Percentiles rank a stretch among this genome's conserved stretches.
Conservation (phyloP, 805 yeast genomes). For the Debaryomyces castellii region DNA sequence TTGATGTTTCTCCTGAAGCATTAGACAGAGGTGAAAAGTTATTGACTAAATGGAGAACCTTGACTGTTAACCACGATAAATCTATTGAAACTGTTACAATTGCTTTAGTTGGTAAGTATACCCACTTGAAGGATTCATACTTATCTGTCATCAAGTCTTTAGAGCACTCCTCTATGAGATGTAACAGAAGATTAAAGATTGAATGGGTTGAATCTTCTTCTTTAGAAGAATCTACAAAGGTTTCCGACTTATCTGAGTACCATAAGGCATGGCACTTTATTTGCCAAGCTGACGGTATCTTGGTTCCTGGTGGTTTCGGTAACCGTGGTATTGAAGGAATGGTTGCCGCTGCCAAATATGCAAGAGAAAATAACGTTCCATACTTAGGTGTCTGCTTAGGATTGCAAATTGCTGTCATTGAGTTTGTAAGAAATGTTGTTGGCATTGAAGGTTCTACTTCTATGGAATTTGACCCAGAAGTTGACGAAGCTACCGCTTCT, state of each 20-base stretch:
- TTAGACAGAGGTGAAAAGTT: constrained; percentile 64
- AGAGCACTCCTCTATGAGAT: constrained; percentile 92
- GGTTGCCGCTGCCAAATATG: constrained; percentile 96
- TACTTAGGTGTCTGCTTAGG: constrained; percentile 97
- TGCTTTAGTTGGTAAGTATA: constrained; percentile 97
- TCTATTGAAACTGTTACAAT: constrained; percentile 86
- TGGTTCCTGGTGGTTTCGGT: constrained; percentile 99
- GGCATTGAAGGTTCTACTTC: constrained; percentile 71
- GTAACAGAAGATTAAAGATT: constrained; percentile 79
- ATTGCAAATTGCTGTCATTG: constrained; percentile 94
- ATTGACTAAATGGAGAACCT: constrained; percentile 72
- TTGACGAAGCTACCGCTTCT: constrained; percentile 62
- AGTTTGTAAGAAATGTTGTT: constrained; percentile 78
- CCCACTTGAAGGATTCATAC: constrained; percentile 92
- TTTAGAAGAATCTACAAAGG: constrained; percentile 72
- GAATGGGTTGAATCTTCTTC: constrained; percentile 96
- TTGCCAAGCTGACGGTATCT: constrained; percentile 92
- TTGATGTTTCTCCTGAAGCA: constrained; percentile 44
- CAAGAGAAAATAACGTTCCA: constrained; percentile 93
- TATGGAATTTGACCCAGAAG: constrained; percentile 72
- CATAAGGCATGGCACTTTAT: constrained; percentile 95
- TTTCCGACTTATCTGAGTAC: constrained; percentile 66
- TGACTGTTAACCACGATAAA: constrained; percentile 79
- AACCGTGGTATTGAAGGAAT: constrained; percentile 97
- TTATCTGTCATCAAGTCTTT: constrained; percentile 91